Evolutionary conservation across 1,139 yeast genomes (phyloP), one percentile per base, ranked within the genome.

Genomic region (Arxiozyma slooffiae): DNA sequence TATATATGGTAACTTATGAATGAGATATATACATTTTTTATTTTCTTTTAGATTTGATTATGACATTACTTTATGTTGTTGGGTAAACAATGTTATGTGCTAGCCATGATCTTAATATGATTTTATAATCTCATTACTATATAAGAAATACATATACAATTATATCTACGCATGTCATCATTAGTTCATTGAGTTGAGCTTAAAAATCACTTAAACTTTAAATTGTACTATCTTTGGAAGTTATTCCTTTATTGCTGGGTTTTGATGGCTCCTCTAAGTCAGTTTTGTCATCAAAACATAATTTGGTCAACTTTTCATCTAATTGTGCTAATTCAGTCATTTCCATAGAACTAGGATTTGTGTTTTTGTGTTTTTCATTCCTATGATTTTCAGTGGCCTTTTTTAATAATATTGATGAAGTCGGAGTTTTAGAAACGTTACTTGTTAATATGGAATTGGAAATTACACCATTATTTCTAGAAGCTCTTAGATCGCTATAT

Each of bases 1-100:
- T 38, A 52, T 70, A 14, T 70, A 69, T 44, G 69, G 67, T 23
- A 17, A 51, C 22, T 26, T 52, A 22, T 53, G 38, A 47, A 18
- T 26, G 18, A 40, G 4, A 4, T 11, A 21, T 11, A 16, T 39
- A 39, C 17, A 37, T 37, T 21, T 43, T 22, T 18, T n/a, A 14
- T 41, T 11, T 39, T 26, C 14, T 21, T 38, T 39, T 20, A 16
- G 20, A 38, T 39, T 21, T 39, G 23, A 16, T 9, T 16, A 16
- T 3, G 9, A 21, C n/a, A 30, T 14, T 30, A 26, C 3, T 7
- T 30, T 11, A 11, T 7, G 14, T n/a, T 30, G n/a, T 2, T 30
- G 36, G 7, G 14, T 30, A 30, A 4, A 30, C 14, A 30, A 14
- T 11, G 11, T 30, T 4, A 30, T 30, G 36, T 30, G 11, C 34